Evolutionary conservation across 352 stramenopile genomes (phyloP).

Genomic region (Pythium aristosporum): DNA sequence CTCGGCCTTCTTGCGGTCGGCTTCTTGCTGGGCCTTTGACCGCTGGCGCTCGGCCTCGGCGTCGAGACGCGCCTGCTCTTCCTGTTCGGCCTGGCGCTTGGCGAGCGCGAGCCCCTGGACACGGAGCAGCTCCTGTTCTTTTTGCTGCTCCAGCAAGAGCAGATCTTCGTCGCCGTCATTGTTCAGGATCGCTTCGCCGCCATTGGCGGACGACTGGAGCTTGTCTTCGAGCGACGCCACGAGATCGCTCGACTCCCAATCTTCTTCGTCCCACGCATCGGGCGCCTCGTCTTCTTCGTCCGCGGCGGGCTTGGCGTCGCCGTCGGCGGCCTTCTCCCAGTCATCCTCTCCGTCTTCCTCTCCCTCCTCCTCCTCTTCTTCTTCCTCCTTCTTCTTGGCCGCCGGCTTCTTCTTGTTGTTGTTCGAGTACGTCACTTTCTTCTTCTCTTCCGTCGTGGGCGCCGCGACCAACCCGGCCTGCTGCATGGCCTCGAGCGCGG

Average conservation of each 20-base stretch:
- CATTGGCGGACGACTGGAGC: constrained; percentile 38
- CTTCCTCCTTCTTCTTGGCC: constrained; percentile 69
- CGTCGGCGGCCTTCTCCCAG: constrained; percentile 58
- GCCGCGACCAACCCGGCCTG: constrained; percentile 86
- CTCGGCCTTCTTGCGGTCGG: constrained; percentile 82
- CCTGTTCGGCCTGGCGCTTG: constrained; percentile 91
- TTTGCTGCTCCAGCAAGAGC: constrained; percentile 92
- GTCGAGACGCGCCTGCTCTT: constrained; percentile 62
- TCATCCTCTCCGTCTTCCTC: constrained; percentile 56
- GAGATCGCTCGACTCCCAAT: constrained; percentile 80
- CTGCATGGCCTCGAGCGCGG: constrained; percentile 91
- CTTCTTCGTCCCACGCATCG: constrained; percentile 82
- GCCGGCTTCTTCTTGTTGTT: constrained; percentile 25
- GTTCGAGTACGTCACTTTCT: constrained; percentile 90
- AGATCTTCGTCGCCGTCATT: constrained; percentile 93
- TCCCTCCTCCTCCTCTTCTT: constrained; percentile 41
- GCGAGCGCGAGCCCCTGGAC: constrained; percentile 93
- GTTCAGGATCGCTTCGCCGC: constrained; percentile 43
- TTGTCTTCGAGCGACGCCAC: constrained; percentile 82
- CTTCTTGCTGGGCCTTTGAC: constrained; percentile 85
- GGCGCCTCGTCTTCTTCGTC: constrained; percentile 53
- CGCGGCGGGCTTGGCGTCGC: constrained; percentile 39
- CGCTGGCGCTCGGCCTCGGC: constrained; percentile 61
- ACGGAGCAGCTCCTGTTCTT: constrained; percentile 91
- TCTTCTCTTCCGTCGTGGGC: constrained; percentile 66